A percentile compares a stretch with the other conserved stretches of the same genome.
These are phyloP conservation scores for Paspalum vaginatum DNA, from an alignment of 176 grass and related monocot genomes.

Conservation along the genomic window DNA sequence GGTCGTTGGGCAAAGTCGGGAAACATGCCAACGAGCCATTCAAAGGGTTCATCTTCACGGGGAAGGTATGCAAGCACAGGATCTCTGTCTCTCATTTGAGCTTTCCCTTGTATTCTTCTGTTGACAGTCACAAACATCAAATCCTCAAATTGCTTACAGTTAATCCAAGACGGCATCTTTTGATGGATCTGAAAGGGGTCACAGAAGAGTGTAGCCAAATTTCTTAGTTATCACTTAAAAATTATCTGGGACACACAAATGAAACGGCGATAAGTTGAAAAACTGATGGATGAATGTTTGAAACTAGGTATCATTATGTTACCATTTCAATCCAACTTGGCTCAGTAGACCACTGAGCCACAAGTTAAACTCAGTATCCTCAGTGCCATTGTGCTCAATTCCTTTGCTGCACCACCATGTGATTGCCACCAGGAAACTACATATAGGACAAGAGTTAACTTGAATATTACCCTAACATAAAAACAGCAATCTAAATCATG, in stretches of 20 bases:
- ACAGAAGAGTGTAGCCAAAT: neutral
- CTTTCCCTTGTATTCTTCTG: neutral
- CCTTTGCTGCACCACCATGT: neutral
- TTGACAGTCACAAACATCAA: constrained; percentile 1
- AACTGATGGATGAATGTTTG: neutral
- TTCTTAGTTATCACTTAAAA: neutral
- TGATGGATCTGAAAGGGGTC: neutral
- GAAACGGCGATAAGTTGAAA: neutral
- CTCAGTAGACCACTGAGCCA: neutral
- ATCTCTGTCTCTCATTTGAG: neutral
- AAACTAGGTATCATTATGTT: neutral
- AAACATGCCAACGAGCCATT: constrained; percentile 22
- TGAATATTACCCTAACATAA: neutral
- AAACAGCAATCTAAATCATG: neutral
- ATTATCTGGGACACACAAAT: neutral
- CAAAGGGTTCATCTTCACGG: neutral
- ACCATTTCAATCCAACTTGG: constrained; percentile 18
- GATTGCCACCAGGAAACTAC: neutral
- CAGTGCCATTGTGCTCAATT: constrained; percentile 7
- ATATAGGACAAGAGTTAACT: neutral
- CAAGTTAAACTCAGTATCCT: constrained; percentile 11
- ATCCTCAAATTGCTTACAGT: neutral
- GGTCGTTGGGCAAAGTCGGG: neutral
- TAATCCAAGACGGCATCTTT: neutral
- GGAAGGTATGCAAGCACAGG: neutral